Conservation (phyloP, 1,139 yeast species). For the Zygosaccharomyces sapae region DNA sequence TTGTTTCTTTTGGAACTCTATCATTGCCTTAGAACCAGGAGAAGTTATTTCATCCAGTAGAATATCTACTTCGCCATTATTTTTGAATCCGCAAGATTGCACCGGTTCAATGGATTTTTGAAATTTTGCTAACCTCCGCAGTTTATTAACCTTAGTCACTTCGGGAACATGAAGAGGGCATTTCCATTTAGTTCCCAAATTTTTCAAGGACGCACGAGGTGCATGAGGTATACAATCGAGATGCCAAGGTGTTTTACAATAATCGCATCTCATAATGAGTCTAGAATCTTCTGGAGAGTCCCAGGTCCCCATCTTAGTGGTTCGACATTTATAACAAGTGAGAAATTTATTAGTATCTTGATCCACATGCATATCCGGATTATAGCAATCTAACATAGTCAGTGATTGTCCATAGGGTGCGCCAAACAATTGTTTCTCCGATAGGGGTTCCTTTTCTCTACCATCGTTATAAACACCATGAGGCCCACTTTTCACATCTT, state of each 20-base stretch:
- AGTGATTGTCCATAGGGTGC: conserved; percentile 44
- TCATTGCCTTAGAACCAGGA: conserved; percentile 38
- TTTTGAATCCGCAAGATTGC: conserved; percentile 56
- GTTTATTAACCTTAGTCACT: conserved; percentile 13
- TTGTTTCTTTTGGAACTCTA: conserved; percentile 41
- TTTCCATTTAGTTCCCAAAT: conserved; percentile 81
- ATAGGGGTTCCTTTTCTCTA: conserved; percentile 48
- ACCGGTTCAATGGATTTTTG: conserved; percentile 52
- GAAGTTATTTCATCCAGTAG: conserved; percentile 46
- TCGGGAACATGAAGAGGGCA: conserved; percentile 79
- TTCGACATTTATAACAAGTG: conserved; percentile 71
- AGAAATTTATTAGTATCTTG: conserved; percentile 55
- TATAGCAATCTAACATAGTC: conserved; percentile 38
- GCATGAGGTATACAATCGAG: conserved; percentile 73
- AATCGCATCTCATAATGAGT: conserved; percentile 72
- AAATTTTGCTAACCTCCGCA: conserved; percentile 47
- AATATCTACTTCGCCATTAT: conserved; percentile 66
- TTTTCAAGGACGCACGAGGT: conserved; percentile 71
- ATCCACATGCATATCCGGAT: conserved; percentile 63
- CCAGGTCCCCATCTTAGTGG: conserved; percentile 49
- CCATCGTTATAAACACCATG: conserved; percentile 65
- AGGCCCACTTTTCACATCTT: conserved; percentile 63
- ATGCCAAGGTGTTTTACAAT: conserved; percentile 87
- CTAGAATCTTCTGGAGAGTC: conserved; percentile 40
- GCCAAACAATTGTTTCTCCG: conserved; percentile 39